These are phyloP conservation scores for Xylaria scruposa DNA, from an alignment of 495 filamentous ascomycete species.

Conservation along the genomic window DNA sequence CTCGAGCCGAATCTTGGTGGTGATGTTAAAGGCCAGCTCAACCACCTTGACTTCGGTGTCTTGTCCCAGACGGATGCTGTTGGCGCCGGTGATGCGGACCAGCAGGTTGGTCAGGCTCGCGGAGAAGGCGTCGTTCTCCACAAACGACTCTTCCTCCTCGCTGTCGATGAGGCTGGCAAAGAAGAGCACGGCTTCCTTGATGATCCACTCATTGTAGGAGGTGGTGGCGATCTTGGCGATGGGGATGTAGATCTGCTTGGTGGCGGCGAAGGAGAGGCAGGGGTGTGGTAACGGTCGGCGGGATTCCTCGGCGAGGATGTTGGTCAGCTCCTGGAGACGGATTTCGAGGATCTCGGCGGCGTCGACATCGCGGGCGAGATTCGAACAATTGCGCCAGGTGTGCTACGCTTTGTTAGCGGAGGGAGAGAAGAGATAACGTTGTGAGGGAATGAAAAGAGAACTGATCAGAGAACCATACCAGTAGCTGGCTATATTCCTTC, in stretches of 20 bases:
- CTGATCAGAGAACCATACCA: conserved; percentile 60
- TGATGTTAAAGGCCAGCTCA: conserved; percentile 90
- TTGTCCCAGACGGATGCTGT: conserved; percentile 64
- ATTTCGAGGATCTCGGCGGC: conserved; percentile 61
- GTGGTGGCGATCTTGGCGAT: conserved; percentile 84
- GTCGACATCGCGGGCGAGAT: conserved; percentile 58
- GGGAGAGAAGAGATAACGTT: background rate
- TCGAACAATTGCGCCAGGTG: conserved; percentile 76
- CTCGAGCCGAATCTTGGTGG: conserved; percentile 90
- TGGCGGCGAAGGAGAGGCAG: conserved; percentile 82
- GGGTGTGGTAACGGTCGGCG: conserved; percentile 86
- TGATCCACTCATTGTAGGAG: conserved; percentile 77
- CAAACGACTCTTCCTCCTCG: conserved; percentile 93
- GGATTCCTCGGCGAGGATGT: conserved; percentile 85
- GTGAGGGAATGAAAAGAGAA: background rate
- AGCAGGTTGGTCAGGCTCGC: conserved; percentile 82
- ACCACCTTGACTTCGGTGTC: conserved; percentile 85
- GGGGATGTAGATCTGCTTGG: conserved; percentile 83
- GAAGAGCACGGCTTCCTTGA: conserved; percentile 80
- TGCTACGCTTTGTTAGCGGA: conserved; percentile 55
- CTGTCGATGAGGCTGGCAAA: conserved; percentile 92
- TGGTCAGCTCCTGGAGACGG: conserved; percentile 68
- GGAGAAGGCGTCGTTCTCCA: conserved; percentile 83
- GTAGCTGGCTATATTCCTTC: conserved; percentile 80
- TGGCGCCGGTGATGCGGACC: conserved; percentile 66